These are phyloP conservation scores for Scorias spongiosa DNA, from an alignment of 2,329 filamentous ascomycete genomes.

Conservation along the genomic window DNA sequence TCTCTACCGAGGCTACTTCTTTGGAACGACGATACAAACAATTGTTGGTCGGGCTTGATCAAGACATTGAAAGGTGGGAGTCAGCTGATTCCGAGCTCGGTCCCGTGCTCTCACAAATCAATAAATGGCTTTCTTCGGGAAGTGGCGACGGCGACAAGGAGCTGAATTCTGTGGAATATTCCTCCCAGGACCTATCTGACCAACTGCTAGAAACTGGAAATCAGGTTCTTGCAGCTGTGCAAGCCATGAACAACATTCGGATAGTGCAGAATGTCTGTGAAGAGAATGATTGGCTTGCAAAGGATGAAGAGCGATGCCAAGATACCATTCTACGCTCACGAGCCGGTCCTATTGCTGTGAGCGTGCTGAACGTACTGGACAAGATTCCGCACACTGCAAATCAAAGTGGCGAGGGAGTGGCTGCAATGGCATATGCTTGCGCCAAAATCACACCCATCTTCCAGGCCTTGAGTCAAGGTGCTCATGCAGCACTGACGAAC, in stretches of 20 bases:
- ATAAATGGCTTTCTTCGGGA: constrained; percentile 8
- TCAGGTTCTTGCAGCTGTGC: not conserved
- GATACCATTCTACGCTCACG: not conserved
- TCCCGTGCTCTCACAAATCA: constrained; percentile 9
- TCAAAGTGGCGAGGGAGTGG: constrained; percentile 3
- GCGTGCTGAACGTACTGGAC: not conserved
- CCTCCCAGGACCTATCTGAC: not conserved
- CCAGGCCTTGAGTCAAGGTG: constrained; percentile 53
- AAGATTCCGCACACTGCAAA: not conserved
- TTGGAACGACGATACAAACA: not conserved
- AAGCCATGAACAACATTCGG: constrained; percentile 28
- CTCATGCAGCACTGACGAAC: constrained; percentile 41
- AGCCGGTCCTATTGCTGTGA: not conserved
- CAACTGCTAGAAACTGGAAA: not conserved
- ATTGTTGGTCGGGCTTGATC: not conserved
- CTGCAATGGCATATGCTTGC: not conserved
- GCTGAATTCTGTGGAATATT: not conserved
- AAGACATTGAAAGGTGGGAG: not conserved
- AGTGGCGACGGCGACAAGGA: not conserved
- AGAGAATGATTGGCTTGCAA: constrained; percentile 41
- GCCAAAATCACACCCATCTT: constrained; percentile 45
- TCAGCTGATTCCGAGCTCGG: constrained; percentile 8
- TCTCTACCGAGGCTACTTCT: not conserved
- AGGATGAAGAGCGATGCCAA: constrained; percentile 2
- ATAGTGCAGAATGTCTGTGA: constrained; percentile 52